Base-by-base conservation (phyloP, 192 early-diverging fungal species). In the Rhizophagus prolifer region DNA sequence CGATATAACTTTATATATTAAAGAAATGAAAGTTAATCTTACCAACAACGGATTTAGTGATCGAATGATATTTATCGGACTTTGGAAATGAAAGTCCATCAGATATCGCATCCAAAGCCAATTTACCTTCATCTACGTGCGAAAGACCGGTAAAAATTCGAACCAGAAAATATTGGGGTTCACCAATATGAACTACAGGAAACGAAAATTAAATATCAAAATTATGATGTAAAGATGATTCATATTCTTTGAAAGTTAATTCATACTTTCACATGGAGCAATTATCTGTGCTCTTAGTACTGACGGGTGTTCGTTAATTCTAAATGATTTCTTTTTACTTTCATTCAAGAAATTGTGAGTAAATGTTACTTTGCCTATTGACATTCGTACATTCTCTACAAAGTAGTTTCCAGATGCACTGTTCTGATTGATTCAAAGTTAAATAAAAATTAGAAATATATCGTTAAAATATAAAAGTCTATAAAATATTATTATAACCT, bases 321-420 rank as follows among this genome's bases (percentile, higher is more conserved):
- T 78, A 72, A 89, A 84, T 12, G 81, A 77, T 34, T 81, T 82
- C 44, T 89, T 87, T 71, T 78, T 85, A 58, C 63, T 83, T 44
- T 84, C 79, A 54, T 86, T 75, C 70, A 85, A 71, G 65, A 88
- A 89, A 68, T 84, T 87, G 31, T 90, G 86, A 19, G 80, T 50
- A 68, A 91, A 89, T 21, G 84, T 74, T 26, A 92, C 63, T 72
- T 90, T 91, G 26, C 91, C 91, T 31, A 88, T 83, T 26, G 77
- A 78, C 76, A 92, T 60, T 38, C 81, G 80, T 59, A 87, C 83
- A 9, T 79, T 83, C 41, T 88, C 88, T 19, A 87, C 80, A 2
- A 83, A 80, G 80, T 92, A 93, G 36, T 84, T 86, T 41, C 92
- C 92, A 34, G 86, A 86, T 4, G 87, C 83, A 13, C 88, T 85